Evolutionary conservation across 805 yeast species (phyloP).

Genomic region (Kluyveromyces wickerhamii): DNA sequence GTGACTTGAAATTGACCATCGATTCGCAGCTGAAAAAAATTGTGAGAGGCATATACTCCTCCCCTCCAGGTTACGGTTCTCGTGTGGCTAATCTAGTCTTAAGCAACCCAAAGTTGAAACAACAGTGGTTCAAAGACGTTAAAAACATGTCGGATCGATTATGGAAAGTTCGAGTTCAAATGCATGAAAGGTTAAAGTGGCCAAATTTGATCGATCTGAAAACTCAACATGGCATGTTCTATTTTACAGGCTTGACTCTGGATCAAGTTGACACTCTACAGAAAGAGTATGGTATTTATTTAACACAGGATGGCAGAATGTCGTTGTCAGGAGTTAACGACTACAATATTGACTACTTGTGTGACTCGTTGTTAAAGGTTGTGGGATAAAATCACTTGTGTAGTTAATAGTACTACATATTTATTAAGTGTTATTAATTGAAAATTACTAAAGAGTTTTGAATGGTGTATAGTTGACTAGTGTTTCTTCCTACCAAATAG

Average conservation of each 20-base stretch:
- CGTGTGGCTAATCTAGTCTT: slow-evolving; percentile 77
- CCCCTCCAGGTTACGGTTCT: slow-evolving; percentile 94
- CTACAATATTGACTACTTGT: slow-evolving; percentile 57
- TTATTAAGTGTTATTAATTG: no score
- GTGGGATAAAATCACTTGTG: not conserved
- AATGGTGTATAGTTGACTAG: not conserved
- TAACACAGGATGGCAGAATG: slow-evolving; percentile 86
- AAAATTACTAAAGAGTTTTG: no score
- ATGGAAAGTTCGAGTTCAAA: slow-evolving; percentile 56
- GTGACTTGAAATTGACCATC: slow-evolving; percentile 41
- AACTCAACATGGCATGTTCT: slow-evolving; percentile 90
- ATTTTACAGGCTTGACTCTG: slow-evolving; percentile 72
- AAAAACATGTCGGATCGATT: slow-evolving; percentile 72
- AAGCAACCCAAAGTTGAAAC: slow-evolving; percentile 47
- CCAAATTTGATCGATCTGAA: slow-evolving; percentile 56
- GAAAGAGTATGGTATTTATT: slow-evolving; percentile 67
- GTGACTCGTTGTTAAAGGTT: slow-evolving; percentile 15
- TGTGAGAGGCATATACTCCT: slow-evolving; percentile 81
- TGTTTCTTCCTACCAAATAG: slow-evolving; percentile 33
- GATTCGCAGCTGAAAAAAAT: slow-evolving; percentile 78
- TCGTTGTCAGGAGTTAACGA: slow-evolving; percentile 85
- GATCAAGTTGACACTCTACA: slow-evolving; percentile 67
- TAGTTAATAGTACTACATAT: no score
- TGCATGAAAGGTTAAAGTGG: slow-evolving; percentile 70
- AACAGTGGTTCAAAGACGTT: slow-evolving; percentile 79